These are phyloP conservation scores for Colletotrichum orchidophilum DNA, from an alignment of 2,329 filamentous ascomycete genomes.

Conservation along the genomic window DNA sequence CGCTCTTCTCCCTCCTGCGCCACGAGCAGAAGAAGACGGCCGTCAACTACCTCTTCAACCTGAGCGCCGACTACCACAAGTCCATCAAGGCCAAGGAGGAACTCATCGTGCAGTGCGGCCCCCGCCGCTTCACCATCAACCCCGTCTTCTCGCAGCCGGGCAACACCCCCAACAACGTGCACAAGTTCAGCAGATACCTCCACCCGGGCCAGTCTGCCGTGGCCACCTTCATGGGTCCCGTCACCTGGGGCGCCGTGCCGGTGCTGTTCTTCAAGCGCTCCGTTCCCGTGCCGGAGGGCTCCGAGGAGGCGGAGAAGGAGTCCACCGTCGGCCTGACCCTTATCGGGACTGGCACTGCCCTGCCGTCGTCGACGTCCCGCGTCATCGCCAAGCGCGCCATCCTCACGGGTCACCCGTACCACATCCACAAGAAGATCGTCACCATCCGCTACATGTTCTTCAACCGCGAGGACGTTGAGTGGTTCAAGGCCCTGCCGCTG, in stretches of 20 bases:
- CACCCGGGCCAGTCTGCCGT: constrained; percentile 91
- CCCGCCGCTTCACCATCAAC: constrained; percentile 86
- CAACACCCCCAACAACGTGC: constrained; percentile 93
- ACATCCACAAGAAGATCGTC: constrained; percentile 98
- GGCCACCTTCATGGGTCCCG: constrained; percentile 87
- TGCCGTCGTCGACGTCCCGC: constrained; percentile 78
- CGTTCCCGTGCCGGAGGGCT: constrained; percentile 47
- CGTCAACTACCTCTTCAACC: constrained; percentile 88
- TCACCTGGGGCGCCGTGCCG: constrained; percentile 93
- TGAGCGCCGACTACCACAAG: constrained; percentile 78
- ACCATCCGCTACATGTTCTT: constrained; percentile 99
- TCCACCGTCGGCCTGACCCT: constrained; percentile 69
- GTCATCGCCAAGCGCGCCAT: constrained; percentile 95
- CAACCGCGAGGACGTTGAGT: constrained; percentile 91
- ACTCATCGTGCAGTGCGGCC: constrained; percentile 89
- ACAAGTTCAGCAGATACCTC: constrained; percentile 93
- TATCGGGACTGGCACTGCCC: constrained; percentile 85
- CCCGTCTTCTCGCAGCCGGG: constrained; percentile 91
- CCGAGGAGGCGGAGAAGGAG: constrained; percentile 51
- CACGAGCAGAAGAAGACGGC: constrained; percentile 96
- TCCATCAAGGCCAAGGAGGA: constrained; percentile 93
- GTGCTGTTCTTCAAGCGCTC: constrained; percentile 84
- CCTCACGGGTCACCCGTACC: constrained; percentile 94
- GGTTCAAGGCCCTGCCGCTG: constrained; percentile 96
- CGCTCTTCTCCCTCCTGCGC: constrained; percentile 85